Conservation (phyloP, 345 rosid genomes). For the Chamaenerion angustifolium region DNA sequence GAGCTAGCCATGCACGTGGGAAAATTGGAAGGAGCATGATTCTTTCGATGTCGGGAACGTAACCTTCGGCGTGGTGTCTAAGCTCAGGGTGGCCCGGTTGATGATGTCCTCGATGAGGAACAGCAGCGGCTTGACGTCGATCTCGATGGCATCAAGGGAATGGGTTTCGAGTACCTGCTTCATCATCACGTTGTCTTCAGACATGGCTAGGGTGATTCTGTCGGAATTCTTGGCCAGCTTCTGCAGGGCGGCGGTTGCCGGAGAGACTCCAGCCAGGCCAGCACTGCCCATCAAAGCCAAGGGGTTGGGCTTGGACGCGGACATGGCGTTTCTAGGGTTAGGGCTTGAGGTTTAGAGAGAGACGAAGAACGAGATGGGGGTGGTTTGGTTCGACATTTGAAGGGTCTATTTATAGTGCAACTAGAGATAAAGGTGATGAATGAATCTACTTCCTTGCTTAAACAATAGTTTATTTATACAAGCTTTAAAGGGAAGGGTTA, state of each 20-base stretch:
- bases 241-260: constrained; percentile 1
- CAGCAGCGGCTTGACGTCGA: constrained; percentile 54
- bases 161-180: constrained; percentile 50
- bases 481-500: too few relatives aligned
- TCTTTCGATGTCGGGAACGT: too few relatives aligned
- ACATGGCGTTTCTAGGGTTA: too few relatives aligned
- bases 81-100: constrained; percentile 26
- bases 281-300: neutral
- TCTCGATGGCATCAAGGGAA: constrained; percentile 39
- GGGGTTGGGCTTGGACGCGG: neutral
- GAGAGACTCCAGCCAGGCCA: neutral
- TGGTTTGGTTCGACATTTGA: neutral
- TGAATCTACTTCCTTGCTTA: constrained; percentile 66
- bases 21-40: too few relatives aligned
- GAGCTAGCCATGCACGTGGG: too few relatives aligned
- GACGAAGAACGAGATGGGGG: too few relatives aligned
- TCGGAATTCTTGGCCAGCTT: constrained; percentile 21
- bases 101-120: constrained; percentile 54
- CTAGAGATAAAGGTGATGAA: neutral
- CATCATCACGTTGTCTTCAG: constrained; percentile 47
- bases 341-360: too few relatives aligned
- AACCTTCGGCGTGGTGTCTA: constrained; percentile 14
- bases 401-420: constrained; percentile 2
- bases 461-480: too few relatives aligned
- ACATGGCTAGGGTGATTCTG: constrained; percentile 16